Base-by-base conservation (phyloP, 805 yeast genomes). In the Wickerhamiella sorbophila region DNA sequence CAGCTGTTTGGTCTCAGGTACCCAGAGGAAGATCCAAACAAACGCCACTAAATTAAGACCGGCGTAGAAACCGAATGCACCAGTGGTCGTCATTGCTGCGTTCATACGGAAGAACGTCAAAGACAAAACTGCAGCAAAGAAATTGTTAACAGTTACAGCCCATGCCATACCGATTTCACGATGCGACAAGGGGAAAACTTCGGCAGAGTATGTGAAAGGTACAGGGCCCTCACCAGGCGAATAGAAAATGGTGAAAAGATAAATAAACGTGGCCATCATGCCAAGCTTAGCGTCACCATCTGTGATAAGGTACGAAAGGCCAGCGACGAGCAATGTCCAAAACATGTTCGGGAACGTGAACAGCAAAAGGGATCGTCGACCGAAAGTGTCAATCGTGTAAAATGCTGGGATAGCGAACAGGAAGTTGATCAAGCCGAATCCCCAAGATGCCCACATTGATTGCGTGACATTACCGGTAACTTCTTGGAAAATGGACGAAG, bases 221-320 rank as follows among this genome's bases (percentile, higher is more conserved):
- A 83, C 91, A 14, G 91, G 91, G 37, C 94, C 94, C 58, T 80
- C 84, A 44, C 91, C 87, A 4, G 82, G 75, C 0, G 91, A 80
- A 60, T 83, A 83, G 43, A 79, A 78, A 33, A 73, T 67, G 0
- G 83, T 66, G 59, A 71, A 83, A 27, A 83, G 56, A 56, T 83
- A 83, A 45, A 83, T 77, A 49, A 91, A 91, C 45, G 75, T 63
- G 5, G 80, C 67, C 44, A 81, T 74, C 41, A 77, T 67, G 3
- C 76, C 94, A 45, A 78, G 60, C 52, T 81, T 69, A 6, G 71
- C 59, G 21, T 52, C 54, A 1, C 67, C 67, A 22, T 61, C 62
- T 24, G 71, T 67, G 46, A 80, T 76, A 71, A 77, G 77, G 64
- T 82, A 80, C 1, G 84, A 77, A 51, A 79, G 74, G 18, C 67